Evolutionary conservation across 106 monocot species (phyloP), one percentile per base, ranked within the genome.

Genomic region (Allium fistulosum): DNA sequence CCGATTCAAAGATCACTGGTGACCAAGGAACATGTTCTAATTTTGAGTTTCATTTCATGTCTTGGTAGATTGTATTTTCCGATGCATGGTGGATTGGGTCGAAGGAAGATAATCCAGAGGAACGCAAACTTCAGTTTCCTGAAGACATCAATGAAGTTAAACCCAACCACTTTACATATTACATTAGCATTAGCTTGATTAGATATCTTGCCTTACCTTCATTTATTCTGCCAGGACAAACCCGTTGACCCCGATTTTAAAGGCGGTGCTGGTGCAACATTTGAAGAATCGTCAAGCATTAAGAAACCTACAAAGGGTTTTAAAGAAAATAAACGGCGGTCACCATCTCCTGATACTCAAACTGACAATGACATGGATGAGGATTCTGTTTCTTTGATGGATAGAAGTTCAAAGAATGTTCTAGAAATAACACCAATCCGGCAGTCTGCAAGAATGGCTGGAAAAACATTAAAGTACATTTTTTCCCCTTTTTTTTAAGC

Each of bases 61-160:
- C 66, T 72, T 68, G 67, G 13, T 84, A 97, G 97, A 84, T 97
- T 79, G 86, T 97, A 27, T 97, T 97, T 81, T 87, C 97, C 28
- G 97, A 92, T 66, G 92, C 97, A 60, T 92, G 97, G 97, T 97
- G 97, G 97, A 84, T 97, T 78, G 97, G 97, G 47, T 56, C 15
- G 53, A 89, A 87, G 74, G 89, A 92, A 66, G 89, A 97, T 64
- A 97, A 97, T 74, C 97, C 92, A 60, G 80, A 92, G 65, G 97
- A 97, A 74, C 45, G 62, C 57, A 58, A 71, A 57, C 89, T 97
- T 53, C 82, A 92, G 28, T 83, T 89, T 82, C 97, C 97, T 14
- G 66, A 81, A 59, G 78, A 84, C 53, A 59, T 96, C 16, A 71
- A 59, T 27, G 78, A 80, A 80, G 96, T 84, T 8, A 17, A 9